Evolutionary conservation across 257 asterid species (phyloP).

Genomic region (Anisodus tanguticus): DNA sequence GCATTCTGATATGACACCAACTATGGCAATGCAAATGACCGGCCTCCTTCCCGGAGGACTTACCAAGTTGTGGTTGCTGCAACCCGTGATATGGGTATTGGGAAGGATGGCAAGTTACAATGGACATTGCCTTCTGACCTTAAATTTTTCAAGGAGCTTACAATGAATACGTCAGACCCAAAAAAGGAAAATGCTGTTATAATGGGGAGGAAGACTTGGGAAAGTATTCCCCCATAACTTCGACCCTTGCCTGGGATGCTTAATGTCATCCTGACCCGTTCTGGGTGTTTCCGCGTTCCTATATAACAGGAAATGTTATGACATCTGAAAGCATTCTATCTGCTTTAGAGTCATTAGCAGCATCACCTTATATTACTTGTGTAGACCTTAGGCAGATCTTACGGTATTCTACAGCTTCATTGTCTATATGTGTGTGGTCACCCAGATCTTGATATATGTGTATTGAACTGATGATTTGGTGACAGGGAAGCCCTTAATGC

Average conservation of each 20-base stretch:
- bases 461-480: too few species aligned
- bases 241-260: conserved; percentile 90
- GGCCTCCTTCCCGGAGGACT: conserved; percentile 45
- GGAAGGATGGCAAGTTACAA: conserved; percentile 85
- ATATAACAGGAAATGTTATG: conserved; percentile 61
- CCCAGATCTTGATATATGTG: too few species aligned
- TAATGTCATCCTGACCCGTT: conserved; percentile 78
- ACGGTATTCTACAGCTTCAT: too few species aligned
- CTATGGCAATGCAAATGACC: too few species aligned
- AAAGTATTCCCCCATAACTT: conserved; percentile 73
- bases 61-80: conserved; percentile 95
- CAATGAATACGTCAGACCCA: conserved; percentile 61
- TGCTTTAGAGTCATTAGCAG: conserved; percentile 68
- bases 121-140: conserved; percentile 92
- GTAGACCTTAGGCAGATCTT: conserved; percentile 61
- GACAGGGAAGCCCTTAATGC: conserved; percentile 81
- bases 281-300: conserved; percentile 55
- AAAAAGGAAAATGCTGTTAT: conserved; percentile 78
- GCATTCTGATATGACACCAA: too few species aligned
- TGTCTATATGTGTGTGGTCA: too few species aligned
- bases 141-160: conserved; percentile 79
- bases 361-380: conserved; percentile 61
- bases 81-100: conserved; percentile 85
- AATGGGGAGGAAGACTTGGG: conserved; percentile 99
- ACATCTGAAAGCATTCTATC: conserved; percentile 61